Conservation (phyloP, 148 eudicot genomes). For the Chenopodium quinoa region DNA sequence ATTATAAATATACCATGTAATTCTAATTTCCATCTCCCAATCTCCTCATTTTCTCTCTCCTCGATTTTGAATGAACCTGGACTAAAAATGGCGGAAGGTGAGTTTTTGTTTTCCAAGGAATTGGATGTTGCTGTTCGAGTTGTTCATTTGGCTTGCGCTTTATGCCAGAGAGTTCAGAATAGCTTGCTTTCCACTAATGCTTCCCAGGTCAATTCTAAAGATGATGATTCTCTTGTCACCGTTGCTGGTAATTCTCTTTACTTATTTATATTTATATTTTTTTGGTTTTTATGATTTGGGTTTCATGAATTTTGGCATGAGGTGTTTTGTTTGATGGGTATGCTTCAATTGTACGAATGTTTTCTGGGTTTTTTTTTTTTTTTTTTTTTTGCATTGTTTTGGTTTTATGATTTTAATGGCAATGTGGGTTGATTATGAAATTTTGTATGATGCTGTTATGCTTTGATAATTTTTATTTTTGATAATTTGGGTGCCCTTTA, state of each 20-base stretch:
- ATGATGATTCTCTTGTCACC: constrained; percentile 88
- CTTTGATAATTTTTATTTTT: too few relatives aligned
- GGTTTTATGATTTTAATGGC: not conserved
- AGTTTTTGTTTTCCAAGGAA: constrained; percentile 47
- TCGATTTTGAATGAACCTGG: constrained; percentile 20
- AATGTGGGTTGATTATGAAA: constrained; percentile 10
- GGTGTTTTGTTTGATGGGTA: constrained; percentile 16
- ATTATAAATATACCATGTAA: constrained; percentile 3
- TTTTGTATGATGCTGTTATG: not conserved
- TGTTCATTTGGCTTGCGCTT: constrained; percentile 78
- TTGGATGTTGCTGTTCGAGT: constrained; percentile 79
- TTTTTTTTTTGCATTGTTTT: not conserved
- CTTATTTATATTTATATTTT: not conserved
- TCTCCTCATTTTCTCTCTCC: not conserved
- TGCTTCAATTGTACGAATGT: not conserved
- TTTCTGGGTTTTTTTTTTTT: not conserved
- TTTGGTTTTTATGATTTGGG: constrained; percentile 5
- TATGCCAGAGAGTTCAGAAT: constrained; percentile 65
- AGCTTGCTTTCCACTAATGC: constrained; percentile 40
- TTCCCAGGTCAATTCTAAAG: constrained; percentile 63
- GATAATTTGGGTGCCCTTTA: not conserved
- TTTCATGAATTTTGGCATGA: not conserved
- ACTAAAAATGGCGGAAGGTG: constrained; percentile 40
- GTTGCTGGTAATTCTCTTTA: constrained; percentile 57
- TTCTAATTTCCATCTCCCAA: not conserved